phyloP scores from a whole-genome alignment of 345 rosid genomes.

The Stellera chamaejasme region DNA sequence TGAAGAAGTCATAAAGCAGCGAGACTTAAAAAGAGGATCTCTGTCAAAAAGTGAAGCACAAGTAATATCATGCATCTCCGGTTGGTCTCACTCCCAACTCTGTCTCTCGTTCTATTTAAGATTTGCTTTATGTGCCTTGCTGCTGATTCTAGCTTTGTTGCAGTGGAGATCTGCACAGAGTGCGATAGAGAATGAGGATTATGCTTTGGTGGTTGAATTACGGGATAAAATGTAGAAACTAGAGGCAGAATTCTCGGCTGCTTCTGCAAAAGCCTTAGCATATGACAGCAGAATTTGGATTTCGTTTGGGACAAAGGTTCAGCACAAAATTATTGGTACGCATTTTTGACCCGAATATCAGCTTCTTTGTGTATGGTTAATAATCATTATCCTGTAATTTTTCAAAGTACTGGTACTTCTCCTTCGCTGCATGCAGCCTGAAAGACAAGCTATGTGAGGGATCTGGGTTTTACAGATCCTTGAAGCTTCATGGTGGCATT shows the following conservation, averaged over 20 bases:
- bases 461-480: no score
- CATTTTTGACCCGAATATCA: not conserved
- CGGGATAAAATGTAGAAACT: slow-evolving; percentile 68
- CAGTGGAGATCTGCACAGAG: slow-evolving; percentile 88
- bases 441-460: no score
- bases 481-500: no score
- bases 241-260: slow-evolving; percentile 84
- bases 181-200: slow-evolving; percentile 72
- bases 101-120: not conserved
- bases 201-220: slow-evolving; percentile 63
- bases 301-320: slow-evolving; percentile 91
- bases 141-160: slow-evolving; percentile 18
- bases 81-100: slow-evolving; percentile 27
- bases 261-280: slow-evolving; percentile 72
- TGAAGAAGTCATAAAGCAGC: slow-evolving; percentile 57
- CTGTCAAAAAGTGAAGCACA: slow-evolving; percentile 94
- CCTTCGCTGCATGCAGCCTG: no score
- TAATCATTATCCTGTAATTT: no score
- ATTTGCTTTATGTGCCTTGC: not conserved
- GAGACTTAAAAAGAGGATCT: slow-evolving; percentile 64
- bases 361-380: no score
- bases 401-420: no score
- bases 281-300: slow-evolving; percentile 69
- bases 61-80: slow-evolving; percentile 68
- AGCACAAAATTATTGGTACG: slow-evolving; percentile 68